Evolutionary conservation across 176 grass and related monocot genomes (phyloP).

Genomic region (Phoenix roebelenii): DNA sequence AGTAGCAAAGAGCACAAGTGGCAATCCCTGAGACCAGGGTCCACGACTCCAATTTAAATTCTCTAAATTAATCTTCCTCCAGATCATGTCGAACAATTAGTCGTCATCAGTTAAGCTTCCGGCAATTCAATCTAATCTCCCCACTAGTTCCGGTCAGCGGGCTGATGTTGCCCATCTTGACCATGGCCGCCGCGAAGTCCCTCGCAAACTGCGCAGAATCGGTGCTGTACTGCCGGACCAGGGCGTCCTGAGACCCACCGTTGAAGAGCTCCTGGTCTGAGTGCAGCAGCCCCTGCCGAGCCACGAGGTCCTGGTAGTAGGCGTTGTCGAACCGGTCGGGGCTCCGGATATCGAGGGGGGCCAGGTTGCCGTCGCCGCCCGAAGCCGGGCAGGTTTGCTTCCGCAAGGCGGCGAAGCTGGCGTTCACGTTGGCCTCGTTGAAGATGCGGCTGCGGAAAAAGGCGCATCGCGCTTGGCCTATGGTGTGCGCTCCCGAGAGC

Average conservation of each 20-base stretch:
- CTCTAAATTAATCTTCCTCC: too few species aligned
- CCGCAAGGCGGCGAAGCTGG: conserved; percentile 40
- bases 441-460: conserved; percentile 65
- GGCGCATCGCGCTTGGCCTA: conserved; percentile 44
- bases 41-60: too few species aligned
- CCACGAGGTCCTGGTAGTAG: conserved; percentile 11
- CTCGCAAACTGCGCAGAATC: not conserved
- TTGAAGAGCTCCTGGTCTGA: conserved; percentile 19
- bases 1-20: too few species aligned
- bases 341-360: not conserved
- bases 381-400: conserved; percentile 2
- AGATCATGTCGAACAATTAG: too few species aligned
- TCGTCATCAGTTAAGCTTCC: not conserved
- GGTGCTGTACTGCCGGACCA: conserved; percentile 9
- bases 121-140: conserved; percentile 8
- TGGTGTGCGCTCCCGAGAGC: conserved; percentile 80
- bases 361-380: conserved; percentile 9
- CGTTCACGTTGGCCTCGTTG: conserved; percentile 38
- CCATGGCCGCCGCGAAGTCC: conserved; percentile 14
- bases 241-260: not conserved
- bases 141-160: not conserved
- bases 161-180: conserved; percentile 7
- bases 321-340: conserved; percentile 11
- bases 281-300: conserved; percentile 7
- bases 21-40: too few species aligned